Evolutionary conservation across 2,329 filamentous ascomycete species (phyloP).

Genomic region (Diaporthe sp.): DNA sequence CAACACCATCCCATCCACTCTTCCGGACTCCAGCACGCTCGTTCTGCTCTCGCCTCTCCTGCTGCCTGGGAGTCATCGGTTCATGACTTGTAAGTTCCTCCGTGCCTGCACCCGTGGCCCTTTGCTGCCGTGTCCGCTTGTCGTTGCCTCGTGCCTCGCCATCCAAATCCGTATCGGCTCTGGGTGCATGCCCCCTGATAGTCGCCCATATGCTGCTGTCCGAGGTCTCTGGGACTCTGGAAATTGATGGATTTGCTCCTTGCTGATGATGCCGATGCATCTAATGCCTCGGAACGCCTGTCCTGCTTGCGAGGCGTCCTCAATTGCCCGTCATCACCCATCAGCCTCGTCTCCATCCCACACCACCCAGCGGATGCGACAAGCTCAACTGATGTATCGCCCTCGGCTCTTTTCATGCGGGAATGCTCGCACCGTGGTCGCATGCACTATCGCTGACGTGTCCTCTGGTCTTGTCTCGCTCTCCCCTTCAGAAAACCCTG

Average conservation of each 20-base stretch:
- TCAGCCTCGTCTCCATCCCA: constrained; percentile 62
- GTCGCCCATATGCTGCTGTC: constrained; percentile 42
- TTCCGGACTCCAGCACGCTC: constrained; percentile 16
- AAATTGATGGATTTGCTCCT: constrained; percentile 50
- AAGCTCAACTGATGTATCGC: constrained; percentile 47
- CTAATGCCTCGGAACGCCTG: constrained; percentile 38
- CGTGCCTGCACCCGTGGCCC: constrained; percentile 41
- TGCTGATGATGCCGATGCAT: constrained; percentile 46
- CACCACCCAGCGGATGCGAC: constrained; percentile 55
- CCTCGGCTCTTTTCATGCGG: constrained; percentile 38
- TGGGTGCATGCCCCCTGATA: constrained; percentile 49
- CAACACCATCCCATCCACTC: constrained; percentile 36
- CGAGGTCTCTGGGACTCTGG: constrained; percentile 39
- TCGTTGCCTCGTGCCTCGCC: constrained; percentile 46
- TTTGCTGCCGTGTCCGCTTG: constrained; percentile 38
- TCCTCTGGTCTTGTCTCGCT: constrained; percentile 38
- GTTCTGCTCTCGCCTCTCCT: constrained; percentile 36
- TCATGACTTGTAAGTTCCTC: constrained; percentile 63
- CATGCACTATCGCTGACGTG: constrained; percentile 42
- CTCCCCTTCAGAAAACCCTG: constrained; percentile 48
- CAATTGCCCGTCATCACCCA: constrained; percentile 57
- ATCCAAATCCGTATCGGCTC: constrained; percentile 49
- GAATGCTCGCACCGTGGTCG: constrained; percentile 47
- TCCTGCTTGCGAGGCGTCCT: constrained; percentile 40
- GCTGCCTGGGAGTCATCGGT: constrained; percentile 53